Conservation (phyloP, 352 stramenopile species). For the Pythium periplocum region DNA sequence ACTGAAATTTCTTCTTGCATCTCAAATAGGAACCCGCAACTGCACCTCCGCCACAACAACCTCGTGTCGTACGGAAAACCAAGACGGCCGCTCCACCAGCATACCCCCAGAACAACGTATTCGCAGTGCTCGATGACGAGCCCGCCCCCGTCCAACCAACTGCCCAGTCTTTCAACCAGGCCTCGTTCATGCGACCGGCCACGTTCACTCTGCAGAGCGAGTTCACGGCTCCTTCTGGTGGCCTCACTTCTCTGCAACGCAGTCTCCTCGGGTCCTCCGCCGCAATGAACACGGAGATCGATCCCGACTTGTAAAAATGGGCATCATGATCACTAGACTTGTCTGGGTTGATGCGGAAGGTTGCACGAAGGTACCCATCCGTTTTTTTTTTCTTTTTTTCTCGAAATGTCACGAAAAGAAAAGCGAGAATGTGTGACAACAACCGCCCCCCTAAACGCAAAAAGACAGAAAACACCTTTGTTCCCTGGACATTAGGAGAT, state of each 20-base stretch:
- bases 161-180: constrained; percentile 4
- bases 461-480: no score
- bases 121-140: constrained; percentile 51
- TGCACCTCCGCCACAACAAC: constrained; percentile 4
- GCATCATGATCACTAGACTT: constrained; percentile 11
- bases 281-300: constrained; percentile 24
- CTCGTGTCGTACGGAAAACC: constrained; percentile 10
- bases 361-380: constrained; percentile 22
- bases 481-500: no score
- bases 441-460: background rate
- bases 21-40: constrained; percentile 3
- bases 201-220: constrained; percentile 54
- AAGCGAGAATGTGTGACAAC: constrained; percentile 7
- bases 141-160: constrained; percentile 29
- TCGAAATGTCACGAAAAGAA: background rate
- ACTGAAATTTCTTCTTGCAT: no score
- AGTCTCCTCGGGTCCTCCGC: constrained; percentile 9
- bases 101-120: constrained; percentile 55
- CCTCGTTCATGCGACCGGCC: constrained; percentile 55
- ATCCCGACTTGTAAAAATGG: constrained; percentile 53
- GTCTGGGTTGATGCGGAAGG: constrained; percentile 4
- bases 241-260: constrained; percentile 17
- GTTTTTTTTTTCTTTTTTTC: constrained; percentile 15
- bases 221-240: background rate
- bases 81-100: constrained; percentile 12